Evolutionary conservation across 345 rosid species (phyloP).

Genomic region (Sonneratia caseolaris): DNA sequence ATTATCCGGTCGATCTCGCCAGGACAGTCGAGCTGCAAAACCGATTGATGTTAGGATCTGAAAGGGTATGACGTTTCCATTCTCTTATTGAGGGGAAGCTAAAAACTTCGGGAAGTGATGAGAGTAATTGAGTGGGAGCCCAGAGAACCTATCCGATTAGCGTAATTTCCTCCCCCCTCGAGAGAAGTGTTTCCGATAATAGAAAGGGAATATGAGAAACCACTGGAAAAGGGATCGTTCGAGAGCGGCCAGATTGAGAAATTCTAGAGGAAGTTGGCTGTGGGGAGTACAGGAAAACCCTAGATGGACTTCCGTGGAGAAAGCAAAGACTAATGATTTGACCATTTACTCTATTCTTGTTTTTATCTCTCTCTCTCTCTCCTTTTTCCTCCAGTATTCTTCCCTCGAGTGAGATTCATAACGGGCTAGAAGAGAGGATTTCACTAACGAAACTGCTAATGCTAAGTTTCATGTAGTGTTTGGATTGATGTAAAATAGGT

Average conservation of each 20-base stretch:
- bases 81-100: too few species aligned
- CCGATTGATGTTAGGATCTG: not conserved
- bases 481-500: too few species aligned
- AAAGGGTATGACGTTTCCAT: not conserved
- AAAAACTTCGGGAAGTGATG: not conserved
- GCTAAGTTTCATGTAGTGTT: too few species aligned
- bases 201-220: constrained; percentile 11
- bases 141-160: not conserved
- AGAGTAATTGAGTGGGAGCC: not conserved
- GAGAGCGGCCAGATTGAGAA: not conserved
- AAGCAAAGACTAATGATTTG: not conserved
- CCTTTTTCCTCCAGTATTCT: not conserved
- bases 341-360: not conserved
- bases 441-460: too few species aligned
- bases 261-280: not conserved
- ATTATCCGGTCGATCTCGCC: not conserved
- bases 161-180: not conserved
- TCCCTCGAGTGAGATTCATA: too few species aligned
- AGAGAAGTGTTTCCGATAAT: constrained; percentile 19
- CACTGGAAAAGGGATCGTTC: not conserved
- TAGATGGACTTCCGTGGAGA: constrained; percentile 18
- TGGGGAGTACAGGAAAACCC: constrained; percentile 29
- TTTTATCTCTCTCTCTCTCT: not conserved
- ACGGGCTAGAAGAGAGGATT: too few species aligned
- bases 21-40: not conserved